Evolutionary conservation across 495 filamentous ascomycete species (phyloP), one percentile per base, ranked within the genome.

Genomic region (Halenospora varia): DNA sequence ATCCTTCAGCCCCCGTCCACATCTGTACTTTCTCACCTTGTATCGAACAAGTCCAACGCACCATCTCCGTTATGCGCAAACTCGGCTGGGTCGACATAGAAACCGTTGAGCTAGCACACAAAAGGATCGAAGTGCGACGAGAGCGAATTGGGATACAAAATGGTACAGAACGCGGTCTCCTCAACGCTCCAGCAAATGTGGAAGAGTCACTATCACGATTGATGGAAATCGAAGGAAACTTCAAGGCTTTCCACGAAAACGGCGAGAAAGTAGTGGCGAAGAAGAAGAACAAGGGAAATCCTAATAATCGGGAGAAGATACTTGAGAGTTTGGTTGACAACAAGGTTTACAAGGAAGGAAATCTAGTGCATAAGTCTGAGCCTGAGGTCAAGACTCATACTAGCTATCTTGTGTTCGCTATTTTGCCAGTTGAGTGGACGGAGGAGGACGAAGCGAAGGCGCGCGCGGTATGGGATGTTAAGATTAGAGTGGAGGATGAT

Each of bases 11-110:
- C 24, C 73, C 89, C 1, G 81, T 83, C 18, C 79, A 90, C 58
- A 74, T 98, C 58, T 98, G 94, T 72, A 93, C 92, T 2, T 98
- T 98, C 75, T 92, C 87, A 8, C 94, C 94, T 0, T 98, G 94
- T 69, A 92, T 98, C 64, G 94, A 98, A 72, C 94, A 98, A 70
- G 92, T 92, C 9, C 87, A 87, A 25, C 80, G 82, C 39, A 97
- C 95, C 0, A 83, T 96, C 50, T 83, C 87, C 42, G 76, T 80
- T 1, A 79, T 98, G 66, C 87, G 92, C 41, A 77, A 84, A 25
- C 73, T 88, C 2, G 88, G 87, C 55, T 98, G 94, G 95, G 76
- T 92, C n/a, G 83, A 89, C 44, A 92, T 97, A 63, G 82, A 86
- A 42, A 96, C 96, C 91, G 86, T 91, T 3, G 93, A 97, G 70